phyloP scores from a whole-genome alignment of 2,329 filamentous ascomycete genomes.

The Penicillium verrucosum region DNA sequence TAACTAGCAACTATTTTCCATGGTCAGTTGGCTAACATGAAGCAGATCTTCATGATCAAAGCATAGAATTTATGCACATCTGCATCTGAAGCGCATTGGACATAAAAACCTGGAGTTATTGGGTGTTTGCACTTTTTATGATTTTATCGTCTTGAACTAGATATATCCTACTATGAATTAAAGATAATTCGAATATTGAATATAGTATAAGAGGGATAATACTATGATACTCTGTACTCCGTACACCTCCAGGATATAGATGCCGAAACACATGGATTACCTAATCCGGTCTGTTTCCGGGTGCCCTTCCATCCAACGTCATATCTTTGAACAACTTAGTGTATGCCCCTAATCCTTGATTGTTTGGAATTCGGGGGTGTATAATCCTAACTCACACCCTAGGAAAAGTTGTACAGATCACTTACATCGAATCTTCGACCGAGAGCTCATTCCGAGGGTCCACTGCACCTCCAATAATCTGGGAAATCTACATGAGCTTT shows the following conservation, averaged over 20 bases:
- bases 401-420: neutral
- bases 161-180: slow-evolving; percentile 6
- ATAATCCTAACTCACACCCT: neutral
- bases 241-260: no score
- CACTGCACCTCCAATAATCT: neutral
- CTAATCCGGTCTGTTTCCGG: neutral
- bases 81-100: slow-evolving; percentile 11
- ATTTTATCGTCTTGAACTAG: neutral
- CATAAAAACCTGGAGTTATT: slow-evolving; percentile 4
- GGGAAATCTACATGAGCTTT: neutral
- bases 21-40: slow-evolving; percentile 2
- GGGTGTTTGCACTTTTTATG: neutral
- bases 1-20: neutral
- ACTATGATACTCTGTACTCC: neutral
- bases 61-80: slow-evolving; percentile 13
- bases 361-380: neutral
- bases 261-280: neutral
- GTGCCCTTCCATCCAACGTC: neutral
- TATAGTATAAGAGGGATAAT: neutral
- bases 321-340: neutral
- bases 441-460: neutral
- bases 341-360: neutral
- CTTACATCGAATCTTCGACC: neutral
- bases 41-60: slow-evolving; percentile 27
- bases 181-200: neutral